phyloP scores from a whole-genome alignment of 192 early-diverging fungal genomes.

The Podila epicladia region DNA sequence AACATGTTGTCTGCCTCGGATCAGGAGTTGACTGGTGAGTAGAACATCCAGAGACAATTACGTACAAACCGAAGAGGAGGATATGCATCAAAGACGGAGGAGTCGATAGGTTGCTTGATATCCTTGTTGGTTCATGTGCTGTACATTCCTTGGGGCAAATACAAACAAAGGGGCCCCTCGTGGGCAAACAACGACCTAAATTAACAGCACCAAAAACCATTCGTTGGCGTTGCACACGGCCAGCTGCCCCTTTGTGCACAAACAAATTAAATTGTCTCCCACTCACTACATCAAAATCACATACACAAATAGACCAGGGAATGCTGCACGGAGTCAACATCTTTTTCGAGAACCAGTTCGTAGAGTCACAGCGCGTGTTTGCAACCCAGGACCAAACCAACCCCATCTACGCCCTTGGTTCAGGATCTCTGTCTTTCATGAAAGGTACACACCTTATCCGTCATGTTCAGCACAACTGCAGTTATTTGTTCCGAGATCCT shows the following conservation, averaged over 20 bases:
- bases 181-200: too few relatives aligned
- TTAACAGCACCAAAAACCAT: too few relatives aligned
- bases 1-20: constrained; percentile 42
- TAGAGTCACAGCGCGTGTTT: constrained; percentile 61
- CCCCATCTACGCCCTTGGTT: constrained; percentile 63
- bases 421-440: constrained; percentile 61
- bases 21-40: constrained; percentile 45
- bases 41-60: not conserved
- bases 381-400: constrained; percentile 54
- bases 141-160: too few relatives aligned
- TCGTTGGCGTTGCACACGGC: too few relatives aligned
- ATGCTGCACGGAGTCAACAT: constrained; percentile 52
- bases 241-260: too few relatives aligned
- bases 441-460: constrained; percentile 53
- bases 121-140: too few relatives aligned
- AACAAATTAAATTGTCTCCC: too few relatives aligned
- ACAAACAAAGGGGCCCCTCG: too few relatives aligned
- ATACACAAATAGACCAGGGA: constrained; percentile 23
- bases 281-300: not conserved
- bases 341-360: constrained; percentile 67
- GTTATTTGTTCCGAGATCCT: not conserved
- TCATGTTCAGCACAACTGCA: not conserved
- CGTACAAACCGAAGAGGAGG: too few relatives aligned
- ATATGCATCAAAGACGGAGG: not conserved
- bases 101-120: not conserved